Base-by-base conservation (phyloP, 2,329 filamentous ascomycete genomes). In the Triangularia verruculosa region DNA sequence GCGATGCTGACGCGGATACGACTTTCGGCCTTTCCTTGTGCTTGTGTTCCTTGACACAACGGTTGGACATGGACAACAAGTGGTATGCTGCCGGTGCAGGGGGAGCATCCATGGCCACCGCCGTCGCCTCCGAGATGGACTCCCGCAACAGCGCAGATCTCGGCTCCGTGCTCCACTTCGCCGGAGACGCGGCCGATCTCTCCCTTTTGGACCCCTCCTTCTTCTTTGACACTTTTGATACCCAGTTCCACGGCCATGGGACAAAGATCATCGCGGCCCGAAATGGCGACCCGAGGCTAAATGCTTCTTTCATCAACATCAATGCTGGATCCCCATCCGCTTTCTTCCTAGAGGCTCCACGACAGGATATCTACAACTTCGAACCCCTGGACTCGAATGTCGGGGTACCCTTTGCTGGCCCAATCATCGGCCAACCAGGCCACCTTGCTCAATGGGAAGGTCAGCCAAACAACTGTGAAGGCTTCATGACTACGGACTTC, bases 1-100 rank as follows among this genome's bases (percentile, higher is more conserved):
- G 43, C 57, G 24, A 57, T 51, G 51, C 61, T 57, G 28, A 58
- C 27, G 27, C 43, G 30, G 52, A 51, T 47, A 25, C 22, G 32
- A 59, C 57, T 43, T 51, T 30, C 24, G 22, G 25, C 57, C 39
- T 59, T 59, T 52, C 24, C 39, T 59, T 52, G 57, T 52, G 57
- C 39, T 59, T 52, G 57, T 59, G 57, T 52, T 59, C 39, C 57
- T 43, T 54, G 51, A 54, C 24, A 28, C n/a, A n/a, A n/a, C n/a
- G n/a, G n/a, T n/a, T 54, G 22, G n/a, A 47, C 39, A 47, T 20
- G 39, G 39, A 47, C n/a, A 17, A 47, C 20, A 39, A 39, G 34
- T 39, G 34, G 34, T n/a, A 39, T 15, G 34, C 34, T 39, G 34
- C 4, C 34, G 34, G 34, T 9, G 13, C 13, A 39, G 34, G 34